phyloP scores from a whole-genome alignment of 768 basidiomycete genomes.

The Inosperma sp. region DNA sequence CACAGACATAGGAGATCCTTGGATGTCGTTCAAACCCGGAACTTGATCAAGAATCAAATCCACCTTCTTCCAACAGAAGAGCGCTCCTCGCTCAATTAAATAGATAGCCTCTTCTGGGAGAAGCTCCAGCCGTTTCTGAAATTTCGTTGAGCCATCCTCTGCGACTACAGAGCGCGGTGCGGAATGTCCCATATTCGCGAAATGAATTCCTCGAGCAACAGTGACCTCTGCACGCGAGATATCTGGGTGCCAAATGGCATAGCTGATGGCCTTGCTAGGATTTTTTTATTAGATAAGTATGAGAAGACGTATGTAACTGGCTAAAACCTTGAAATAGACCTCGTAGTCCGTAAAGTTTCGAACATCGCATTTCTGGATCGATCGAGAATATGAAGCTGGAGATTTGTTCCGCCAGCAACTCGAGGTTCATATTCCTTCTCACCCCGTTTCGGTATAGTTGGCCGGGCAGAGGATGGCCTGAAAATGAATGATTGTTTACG shows the following conservation, averaged over 20 bases:
- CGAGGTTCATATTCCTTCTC: constrained; percentile 96
- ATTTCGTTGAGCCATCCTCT: constrained; percentile 37
- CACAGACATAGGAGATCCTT: constrained; percentile 79
- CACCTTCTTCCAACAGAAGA: constrained; percentile 75
- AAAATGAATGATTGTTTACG: constrained; percentile 13
- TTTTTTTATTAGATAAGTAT: not conserved
- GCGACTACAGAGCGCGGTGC: constrained; percentile 44
- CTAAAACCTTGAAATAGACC: constrained; percentile 71
- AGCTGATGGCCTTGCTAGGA: constrained; percentile 71
- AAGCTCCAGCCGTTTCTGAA: constrained; percentile 70
- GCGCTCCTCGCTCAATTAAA: constrained; percentile 82
- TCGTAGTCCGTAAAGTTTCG: constrained; percentile 64
- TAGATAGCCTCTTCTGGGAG: constrained; percentile 95
- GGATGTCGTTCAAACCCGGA: constrained; percentile 35
- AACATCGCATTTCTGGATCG: constrained; percentile 84
- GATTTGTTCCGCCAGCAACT: constrained; percentile 57
- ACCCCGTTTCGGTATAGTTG: constrained; percentile 89
- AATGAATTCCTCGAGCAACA: constrained; percentile 76
- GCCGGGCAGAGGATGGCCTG: constrained; percentile 45
- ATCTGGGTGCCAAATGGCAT: constrained; percentile 73
- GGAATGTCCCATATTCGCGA: constrained; percentile 77
- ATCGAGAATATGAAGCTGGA: constrained; percentile 80
- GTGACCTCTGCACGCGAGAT: constrained; percentile 64
- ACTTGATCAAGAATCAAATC: constrained; percentile 29
- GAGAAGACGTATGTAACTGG: not conserved